Conservation (phyloP, 345 rosid species). For the sweet orange (Citrus sinensis) region DVS_A1.0 CM039162.1:358501-359000, state of each 20-base stretch:
- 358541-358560: slow-evolving; percentile 89
- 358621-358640: slow-evolving; percentile 80
- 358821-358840: slow-evolving; percentile 67
- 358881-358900: background rate
- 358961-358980: slow-evolving; percentile 88
- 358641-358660: slow-evolving; percentile 78
- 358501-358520: background rate
- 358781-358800: slow-evolving; percentile 97
- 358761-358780: slow-evolving; percentile 92
- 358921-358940: slow-evolving; percentile 94
- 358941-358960: slow-evolving; percentile 95
- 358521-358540: slow-evolving; percentile 20
- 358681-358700: slow-evolving; percentile 31
- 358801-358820: slow-evolving; percentile 98
- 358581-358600: slow-evolving; percentile 98
- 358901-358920: slow-evolving; percentile 92
- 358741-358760: slow-evolving; percentile 44
- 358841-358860: slow-evolving; percentile 5
- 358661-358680: slow-evolving; percentile 97
- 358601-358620: slow-evolving; percentile 98
- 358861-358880: slow-evolving; percentile 6
- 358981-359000: slow-evolving; percentile 15
- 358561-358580: slow-evolving; percentile 89
- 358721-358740: background rate
- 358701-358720: background rate